Evolutionary conservation across 2,329 filamentous ascomycete species (phyloP), one percentile per base, ranked within the genome.

Genomic region (Apiospora koreana): DNA sequence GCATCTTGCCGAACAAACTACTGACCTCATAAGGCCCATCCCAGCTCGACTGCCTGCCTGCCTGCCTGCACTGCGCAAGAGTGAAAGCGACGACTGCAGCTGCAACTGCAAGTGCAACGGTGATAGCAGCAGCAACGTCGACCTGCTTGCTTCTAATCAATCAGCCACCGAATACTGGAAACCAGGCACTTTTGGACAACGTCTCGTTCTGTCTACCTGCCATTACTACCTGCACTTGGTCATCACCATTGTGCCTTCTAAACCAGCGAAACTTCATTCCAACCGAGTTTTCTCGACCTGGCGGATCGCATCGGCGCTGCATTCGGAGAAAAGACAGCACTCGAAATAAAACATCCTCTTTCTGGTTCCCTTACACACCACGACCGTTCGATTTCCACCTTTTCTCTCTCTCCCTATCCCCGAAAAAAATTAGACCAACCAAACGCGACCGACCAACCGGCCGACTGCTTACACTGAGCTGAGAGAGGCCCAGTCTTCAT

Each of bases 311-410:
- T 62, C 54, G 54, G 54, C 31, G 31, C 54, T 62, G 54, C 28
- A n/a, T 62, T 62, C 54, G 54, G 54, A 38, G 31, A 62, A 62
- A 62, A 62, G 54, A 18, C 31, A 62, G 54, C 54, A 38, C 18
- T 31, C 54, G 38, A 9, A 62, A 62, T 23, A 62, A 38, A 62
- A 62, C 54, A 62, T n/a, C 54, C 54, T 35, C 18, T 54, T 62
- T n/a, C 54, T 3, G 38, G 28, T 21, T 14, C 54, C 31, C 54
- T 38, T 35, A 18, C 31, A 35, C 54, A 62, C 54, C 54, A 62
- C 54, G 18, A 62, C 54, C 54, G 18, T 62, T 62, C 54, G 54
- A 62, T 62, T 62, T 62, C 54, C 54, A 62, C 54, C 54, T 62
- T 62, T 62, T 62, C 18, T 16, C 8, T 62, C 54, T 38, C 54